Conservation (phyloP, 257 asterid species). For the Ajuga chamaepitys region DNA sequence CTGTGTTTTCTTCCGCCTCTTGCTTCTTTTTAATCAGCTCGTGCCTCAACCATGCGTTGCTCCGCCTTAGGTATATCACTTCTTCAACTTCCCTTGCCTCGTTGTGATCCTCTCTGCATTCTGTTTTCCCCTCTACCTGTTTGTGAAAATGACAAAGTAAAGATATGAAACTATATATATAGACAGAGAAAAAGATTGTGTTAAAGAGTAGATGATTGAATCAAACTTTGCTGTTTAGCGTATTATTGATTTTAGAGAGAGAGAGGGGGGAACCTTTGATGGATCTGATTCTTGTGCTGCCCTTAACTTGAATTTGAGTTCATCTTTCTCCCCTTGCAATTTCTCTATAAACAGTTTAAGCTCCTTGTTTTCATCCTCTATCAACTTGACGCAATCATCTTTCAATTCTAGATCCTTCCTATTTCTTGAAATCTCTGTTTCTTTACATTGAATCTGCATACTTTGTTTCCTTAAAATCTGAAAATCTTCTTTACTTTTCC, state of each 20-base stretch:
- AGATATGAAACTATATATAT: too few relatives aligned
- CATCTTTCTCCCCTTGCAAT: slow-evolving; percentile 29
- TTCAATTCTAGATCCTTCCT: slow-evolving; percentile 25
- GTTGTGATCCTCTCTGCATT: slow-evolving; percentile 17
- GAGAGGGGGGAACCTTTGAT: slow-evolving; percentile 27
- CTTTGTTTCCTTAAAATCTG: slow-evolving; percentile 19
- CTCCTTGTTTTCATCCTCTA: slow-evolving; percentile 39
- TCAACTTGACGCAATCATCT: slow-evolving; percentile 11
- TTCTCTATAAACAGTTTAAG: slow-evolving; percentile 17
- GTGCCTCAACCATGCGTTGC: slow-evolving; percentile 46
- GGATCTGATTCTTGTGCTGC: slow-evolving; percentile 23
- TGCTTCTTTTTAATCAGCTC: slow-evolving; percentile 35
- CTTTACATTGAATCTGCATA: slow-evolving; percentile 26
- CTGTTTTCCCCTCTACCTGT: slow-evolving; percentile 28
- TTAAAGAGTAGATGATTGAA: background rate
- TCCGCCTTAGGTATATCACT: slow-evolving; percentile 38
- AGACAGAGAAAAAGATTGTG: too few relatives aligned
- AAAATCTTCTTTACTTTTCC: slow-evolving; percentile 17
- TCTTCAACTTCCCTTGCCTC: slow-evolving; percentile 31
- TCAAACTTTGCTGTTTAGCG: background rate
- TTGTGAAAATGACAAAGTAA: background rate
- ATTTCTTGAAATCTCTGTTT: slow-evolving; percentile 31
- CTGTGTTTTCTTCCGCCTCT: slow-evolving; percentile 12
- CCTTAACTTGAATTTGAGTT: slow-evolving; percentile 18
- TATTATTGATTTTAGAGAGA: background rate